A percentile compares a stretch with the other conserved stretches of the same genome.
Conservation (phyloP, 257 asterid species). For the Capsicum rhomboideum region DNA sequence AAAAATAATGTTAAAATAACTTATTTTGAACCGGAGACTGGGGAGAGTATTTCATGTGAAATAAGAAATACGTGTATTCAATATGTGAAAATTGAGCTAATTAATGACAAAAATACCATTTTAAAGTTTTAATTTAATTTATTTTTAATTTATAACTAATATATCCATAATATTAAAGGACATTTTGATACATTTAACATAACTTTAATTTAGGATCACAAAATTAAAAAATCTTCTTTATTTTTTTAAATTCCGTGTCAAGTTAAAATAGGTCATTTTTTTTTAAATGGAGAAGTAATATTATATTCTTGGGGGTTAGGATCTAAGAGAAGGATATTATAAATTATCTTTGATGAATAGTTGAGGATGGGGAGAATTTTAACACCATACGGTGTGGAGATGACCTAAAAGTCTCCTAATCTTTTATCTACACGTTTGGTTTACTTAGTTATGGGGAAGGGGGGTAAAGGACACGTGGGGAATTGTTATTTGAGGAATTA, state of each 20-base stretch:
- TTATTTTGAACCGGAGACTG: too few species aligned
- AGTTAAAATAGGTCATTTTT: too few species aligned
- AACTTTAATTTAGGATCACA: too few species aligned
- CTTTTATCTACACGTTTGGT: constrained; percentile 39
- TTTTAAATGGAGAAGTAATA: too few species aligned
- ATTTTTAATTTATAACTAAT: too few species aligned
- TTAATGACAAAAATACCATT: background rate
- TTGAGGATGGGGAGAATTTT: background rate
- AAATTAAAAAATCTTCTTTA: too few species aligned
- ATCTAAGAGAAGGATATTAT: background rate
- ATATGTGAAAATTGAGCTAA: background rate
- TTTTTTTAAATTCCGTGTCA: too few species aligned
- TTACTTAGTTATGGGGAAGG: background rate
- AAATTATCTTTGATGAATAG: background rate
- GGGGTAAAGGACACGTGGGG: background rate
- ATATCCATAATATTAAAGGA: too few species aligned
- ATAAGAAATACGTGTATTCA: background rate
- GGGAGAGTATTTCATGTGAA: background rate
- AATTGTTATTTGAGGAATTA: background rate
- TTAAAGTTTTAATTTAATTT: background rate
- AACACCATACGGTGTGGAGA: constrained; percentile 12
- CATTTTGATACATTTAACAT: too few species aligned
- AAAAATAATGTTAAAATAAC: too few species aligned
- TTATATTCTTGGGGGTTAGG: background rate
- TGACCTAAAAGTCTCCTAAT: constrained; percentile 52